Percentiles rank a stretch among this genome's conserved stretches.
These are phyloP conservation scores for Solanum infundibuliforme DNA, from an alignment of 257 asterid genomes.

Conservation along the genomic window DNA sequence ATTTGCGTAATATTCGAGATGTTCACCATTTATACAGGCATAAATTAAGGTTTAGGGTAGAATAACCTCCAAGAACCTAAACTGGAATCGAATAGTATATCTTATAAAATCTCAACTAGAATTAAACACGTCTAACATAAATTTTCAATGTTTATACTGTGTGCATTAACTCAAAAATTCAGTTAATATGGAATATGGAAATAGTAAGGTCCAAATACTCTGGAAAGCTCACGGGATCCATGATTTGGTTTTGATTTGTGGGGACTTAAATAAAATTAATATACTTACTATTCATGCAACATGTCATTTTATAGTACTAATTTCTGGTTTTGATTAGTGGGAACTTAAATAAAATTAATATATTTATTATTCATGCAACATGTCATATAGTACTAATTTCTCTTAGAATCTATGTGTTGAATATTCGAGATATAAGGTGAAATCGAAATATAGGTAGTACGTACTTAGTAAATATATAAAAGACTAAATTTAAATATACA, in stretches of 20 bases:
- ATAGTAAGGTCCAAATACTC: neutral
- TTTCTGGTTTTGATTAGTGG: neutral
- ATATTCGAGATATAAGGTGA: neutral
- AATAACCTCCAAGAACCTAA: too few relatives aligned
- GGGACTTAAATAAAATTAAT: neutral
- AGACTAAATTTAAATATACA: neutral
- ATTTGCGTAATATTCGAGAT: accelerated
- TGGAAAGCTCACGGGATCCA: neutral
- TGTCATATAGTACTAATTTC: neutral
- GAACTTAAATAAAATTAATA: too few relatives aligned
- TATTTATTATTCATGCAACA: neutral
- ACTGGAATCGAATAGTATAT: too few relatives aligned
- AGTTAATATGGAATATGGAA: too few relatives aligned
- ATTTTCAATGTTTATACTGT: too few relatives aligned
- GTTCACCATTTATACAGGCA: accelerated
- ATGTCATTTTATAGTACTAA: neutral
- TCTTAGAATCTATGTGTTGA: neutral
- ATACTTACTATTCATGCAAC: neutral
- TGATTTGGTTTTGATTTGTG: neutral
- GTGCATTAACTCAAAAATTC: too few relatives aligned
- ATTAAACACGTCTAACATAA: too few relatives aligned
- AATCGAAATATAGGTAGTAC: too few relatives aligned
- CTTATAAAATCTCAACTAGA: too few relatives aligned
- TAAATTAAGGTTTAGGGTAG: too few relatives aligned
- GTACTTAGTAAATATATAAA: neutral